Percentiles rank a stretch among this genome's conserved stretches.
phyloP scores from a whole-genome alignment of 805 yeast genomes.

The Saturnispora kantuleensis region DNA sequence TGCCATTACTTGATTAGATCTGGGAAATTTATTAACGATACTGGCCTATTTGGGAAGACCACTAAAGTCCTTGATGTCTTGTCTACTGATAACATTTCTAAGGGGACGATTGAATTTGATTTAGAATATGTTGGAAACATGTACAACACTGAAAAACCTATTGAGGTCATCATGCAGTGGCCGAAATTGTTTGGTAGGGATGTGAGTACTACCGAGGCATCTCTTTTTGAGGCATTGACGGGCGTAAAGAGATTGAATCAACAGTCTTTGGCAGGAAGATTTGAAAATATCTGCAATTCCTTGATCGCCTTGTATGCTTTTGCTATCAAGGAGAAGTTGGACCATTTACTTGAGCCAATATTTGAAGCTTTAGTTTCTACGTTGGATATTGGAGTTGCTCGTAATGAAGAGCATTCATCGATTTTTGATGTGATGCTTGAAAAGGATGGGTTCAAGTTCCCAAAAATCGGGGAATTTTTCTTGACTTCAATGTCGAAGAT shows the following conservation, averaged over 20 bases:
- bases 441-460: constrained; percentile 27
- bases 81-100: constrained; percentile 33
- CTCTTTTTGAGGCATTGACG: constrained; percentile 37
- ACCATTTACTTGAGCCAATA: constrained; percentile 23
- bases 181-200: constrained; percentile 36
- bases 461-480: constrained; percentile 43
- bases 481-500: constrained; percentile 36
- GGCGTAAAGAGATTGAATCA: constrained; percentile 46
- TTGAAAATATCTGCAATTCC: constrained; percentile 42
- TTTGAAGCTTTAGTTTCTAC: constrained; percentile 53
- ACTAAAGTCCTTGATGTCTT: constrained; percentile 35
- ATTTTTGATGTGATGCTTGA: constrained; percentile 42
- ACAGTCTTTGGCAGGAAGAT: constrained; percentile 44
- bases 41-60: constrained; percentile 28
- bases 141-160: constrained; percentile 47
- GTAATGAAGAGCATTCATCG: constrained; percentile 53
- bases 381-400: constrained; percentile 53
- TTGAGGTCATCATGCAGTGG: constrained; percentile 48
- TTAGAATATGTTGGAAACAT: constrained; percentile 61
- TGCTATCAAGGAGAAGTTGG: constrained; percentile 15
- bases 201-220: constrained; percentile 29
- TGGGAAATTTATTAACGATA: constrained; percentile 23
- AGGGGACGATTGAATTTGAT: constrained; percentile 39
- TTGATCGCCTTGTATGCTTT: constrained; percentile 26
- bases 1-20: constrained; percentile 36